Base-by-base conservation (phyloP, 2,329 filamentous ascomycete species). In the Phaeosphaeria sp. region DNA sequence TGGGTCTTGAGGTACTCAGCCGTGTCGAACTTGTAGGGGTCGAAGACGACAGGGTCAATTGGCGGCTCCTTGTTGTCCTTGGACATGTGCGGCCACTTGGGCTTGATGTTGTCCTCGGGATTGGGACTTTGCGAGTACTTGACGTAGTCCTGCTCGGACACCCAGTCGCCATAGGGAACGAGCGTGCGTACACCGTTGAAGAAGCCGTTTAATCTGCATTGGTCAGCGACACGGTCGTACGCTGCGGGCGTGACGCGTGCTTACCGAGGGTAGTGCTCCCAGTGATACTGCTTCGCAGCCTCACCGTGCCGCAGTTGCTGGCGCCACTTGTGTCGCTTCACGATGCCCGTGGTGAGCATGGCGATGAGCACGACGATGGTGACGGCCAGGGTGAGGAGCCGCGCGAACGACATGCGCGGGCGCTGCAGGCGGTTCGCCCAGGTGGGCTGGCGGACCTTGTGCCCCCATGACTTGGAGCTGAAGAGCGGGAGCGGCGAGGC, bases 141-240 rank as follows among this genome's bases (percentile, higher is more conserved):
- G 65, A 80, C 77, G 42, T 57, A 74, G 53, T 76, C 66, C 64
- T 83, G 82, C 69, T 83, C 80, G 4, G 79, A 77, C 27, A 76
- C 71, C 65, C 75, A 80, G 50, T 82, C 74, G 25, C 68, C 67
- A 49, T 68, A 73, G 2, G 78, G 74, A 21, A 83, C 80, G 15
- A 83, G 69, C 21, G 77, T 81, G 51, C 79, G 74, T 39, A 83
- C 73, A 51, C 81, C 81, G 51, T 81, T 82, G 71, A 80, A 83
- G 66, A 79, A 82, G 43, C 79, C 80, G 57, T 78, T 77, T 49
- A 83, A 61, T 46, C 78, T 80, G 61, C n/a, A 6, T 4, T 1
- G 1, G 64, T 73, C 55, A 74, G 67, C 24, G 27, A 47, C 54
- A 49, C 24, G 24, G 48, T 45, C 20, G 33, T 6, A 20, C 6